Percentiles rank a stretch among this genome's conserved stretches.
Conservation (phyloP, 2,329 filamentous ascomycete species). For the Pseudogymnoascus sp. region DNA sequence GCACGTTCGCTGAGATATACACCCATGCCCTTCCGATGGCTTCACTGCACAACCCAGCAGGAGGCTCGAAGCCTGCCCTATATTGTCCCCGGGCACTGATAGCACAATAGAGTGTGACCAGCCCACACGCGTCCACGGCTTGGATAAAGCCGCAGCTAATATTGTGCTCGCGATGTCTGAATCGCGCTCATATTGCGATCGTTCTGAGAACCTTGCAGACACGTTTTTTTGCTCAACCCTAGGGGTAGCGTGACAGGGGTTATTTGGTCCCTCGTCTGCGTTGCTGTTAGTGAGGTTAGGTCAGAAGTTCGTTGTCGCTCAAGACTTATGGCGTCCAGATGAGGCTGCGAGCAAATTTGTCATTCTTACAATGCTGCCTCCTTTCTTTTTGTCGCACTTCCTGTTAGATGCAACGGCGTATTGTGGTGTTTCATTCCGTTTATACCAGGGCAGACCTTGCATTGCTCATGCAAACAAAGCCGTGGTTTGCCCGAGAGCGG, state of each 20-base stretch:
- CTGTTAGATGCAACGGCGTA: neutral
- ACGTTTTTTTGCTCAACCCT: neutral
- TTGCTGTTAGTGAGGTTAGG: neutral
- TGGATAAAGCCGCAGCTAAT: neutral
- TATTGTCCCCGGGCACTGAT: neutral
- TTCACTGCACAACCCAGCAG: neutral
- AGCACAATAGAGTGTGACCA: neutral
- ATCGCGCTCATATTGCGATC: neutral
- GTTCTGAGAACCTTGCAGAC: neutral
- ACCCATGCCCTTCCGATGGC: neutral
- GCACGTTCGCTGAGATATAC: constrained; percentile 7
- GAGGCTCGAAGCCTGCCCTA: neutral
- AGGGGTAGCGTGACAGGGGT: neutral
- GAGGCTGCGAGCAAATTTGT: neutral
- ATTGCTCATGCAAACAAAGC: neutral
- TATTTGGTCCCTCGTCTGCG: neutral
- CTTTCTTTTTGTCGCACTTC: neutral
- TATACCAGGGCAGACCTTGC: neutral
- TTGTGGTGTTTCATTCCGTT: neutral
- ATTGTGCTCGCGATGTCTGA: neutral
- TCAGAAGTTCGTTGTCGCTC: neutral
- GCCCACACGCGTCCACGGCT: neutral
- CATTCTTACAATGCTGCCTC: neutral
- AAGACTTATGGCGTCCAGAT: neutral
- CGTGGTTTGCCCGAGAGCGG: neutral